These are phyloP conservation scores for Plenodomus biglobosus DNA, from an alignment of 2,329 filamentous ascomycete species.

Conservation along the genomic window DNA sequence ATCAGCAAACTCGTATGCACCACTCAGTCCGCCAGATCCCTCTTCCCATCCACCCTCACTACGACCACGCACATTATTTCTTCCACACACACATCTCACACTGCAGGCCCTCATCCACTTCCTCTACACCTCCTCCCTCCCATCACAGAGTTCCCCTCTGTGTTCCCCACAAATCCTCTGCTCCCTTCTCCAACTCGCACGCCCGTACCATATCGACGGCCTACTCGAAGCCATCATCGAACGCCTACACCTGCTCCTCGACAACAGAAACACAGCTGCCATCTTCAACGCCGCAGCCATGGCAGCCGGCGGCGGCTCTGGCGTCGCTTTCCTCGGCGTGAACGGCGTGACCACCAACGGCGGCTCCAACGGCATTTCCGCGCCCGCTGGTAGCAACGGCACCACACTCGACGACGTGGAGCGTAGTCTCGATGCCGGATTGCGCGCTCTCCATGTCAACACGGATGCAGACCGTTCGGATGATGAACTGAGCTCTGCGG, in stretches of 20 bases:
- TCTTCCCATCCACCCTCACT: slow-evolving; percentile 58
- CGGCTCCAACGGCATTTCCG: slow-evolving; percentile 22
- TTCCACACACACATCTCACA: slow-evolving; percentile 89
- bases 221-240: slow-evolving; percentile 91
- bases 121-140: slow-evolving; percentile 88
- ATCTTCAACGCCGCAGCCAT: slow-evolving; percentile 98
- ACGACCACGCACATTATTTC: slow-evolving; percentile 84
- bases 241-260: slow-evolving; percentile 81
- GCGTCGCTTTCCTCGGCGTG: slow-evolving; percentile 63
- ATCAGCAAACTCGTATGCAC: slow-evolving; percentile 45
- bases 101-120: slow-evolving; percentile 89
- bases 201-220: slow-evolving; percentile 91
- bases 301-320: slow-evolving; percentile 90
- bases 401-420: slow-evolving; percentile 17
- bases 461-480: slow-evolving; percentile 48
- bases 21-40: slow-evolving; percentile 57
- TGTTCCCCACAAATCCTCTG: slow-evolving; percentile 96
- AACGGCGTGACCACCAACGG: slow-evolving; percentile 36
- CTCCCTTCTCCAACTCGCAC: slow-evolving; percentile 87
- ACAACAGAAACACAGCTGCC: slow-evolving; percentile 90
- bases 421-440: slow-evolving; percentile 37
- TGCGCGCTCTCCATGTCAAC: slow-evolving; percentile 52
- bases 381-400: slow-evolving; percentile 2
- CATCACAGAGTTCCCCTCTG: slow-evolving; percentile 71
- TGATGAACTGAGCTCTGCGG: slow-evolving; percentile 42